Base-by-base conservation (phyloP, 2,329 filamentous ascomycete genomes). In the Aureobasidium sp. region DNA sequence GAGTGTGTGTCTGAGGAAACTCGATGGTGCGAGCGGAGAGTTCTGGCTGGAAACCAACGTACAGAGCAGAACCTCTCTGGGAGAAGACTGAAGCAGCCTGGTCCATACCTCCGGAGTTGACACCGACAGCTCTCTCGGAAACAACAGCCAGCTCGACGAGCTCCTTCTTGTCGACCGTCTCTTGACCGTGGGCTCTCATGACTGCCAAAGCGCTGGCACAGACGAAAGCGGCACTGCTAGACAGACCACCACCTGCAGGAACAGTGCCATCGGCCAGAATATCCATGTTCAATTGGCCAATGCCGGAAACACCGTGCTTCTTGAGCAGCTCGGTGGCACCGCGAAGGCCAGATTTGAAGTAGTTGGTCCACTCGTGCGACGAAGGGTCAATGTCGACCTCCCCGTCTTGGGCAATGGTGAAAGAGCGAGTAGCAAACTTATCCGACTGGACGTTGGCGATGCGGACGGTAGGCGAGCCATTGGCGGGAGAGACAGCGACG, bases 51-150 rank as follows among this genome's bases (percentile, higher is more conserved):
- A 99, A 99, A 10, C 88, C 89, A 64, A 97, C 93, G 72, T 95
- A 92, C 47, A 97, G 84, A 10, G 94, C 91, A 42, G 89, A 90
- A 56, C 90, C 92, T 67, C 87, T 86, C 69, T 90, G 83, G 0
- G 91, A 93, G 76, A 99, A 94, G 66, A 99, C 93, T 0, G 93
- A 97, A 37, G 94, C 94, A 15, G 91, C 87, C 78, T 99, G 94
- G 72, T 99, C 94, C 94, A 99, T 97, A 62, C 92, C 94, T 74
- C 94, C 94, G 5, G 91, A 95, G 77, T 97, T 97, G 68, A 99
- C 94, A 57, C 94, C 94, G 4, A 97, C 94, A 17, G 89, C 87
- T 62, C 94, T 86, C 78, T 99, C 94, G 50, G 91, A 96, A 41
- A 97, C 90, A 67, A 99, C 93, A 26, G 94, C 92, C 57, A 97